Percentiles rank a stretch among this genome's conserved stretches.
Conservation (phyloP, 306 rosid genomes). For the Sindora glabra region DNA sequence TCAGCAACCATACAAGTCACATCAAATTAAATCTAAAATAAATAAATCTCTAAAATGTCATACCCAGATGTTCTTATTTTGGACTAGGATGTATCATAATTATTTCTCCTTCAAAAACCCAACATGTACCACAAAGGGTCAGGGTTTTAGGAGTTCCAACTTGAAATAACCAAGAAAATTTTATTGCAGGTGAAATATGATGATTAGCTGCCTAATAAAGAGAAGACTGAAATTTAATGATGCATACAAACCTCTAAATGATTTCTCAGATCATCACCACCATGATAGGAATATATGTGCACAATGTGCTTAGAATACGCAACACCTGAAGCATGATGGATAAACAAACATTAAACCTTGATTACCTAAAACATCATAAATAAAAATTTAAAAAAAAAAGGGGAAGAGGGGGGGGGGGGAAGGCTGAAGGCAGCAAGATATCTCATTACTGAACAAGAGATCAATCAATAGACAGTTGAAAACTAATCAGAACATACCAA, state of each 20-base stretch:
- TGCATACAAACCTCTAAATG: slow-evolving; percentile 81
- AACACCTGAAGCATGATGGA: slow-evolving; percentile 70
- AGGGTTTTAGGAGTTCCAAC: no score
- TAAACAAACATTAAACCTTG: slow-evolving; percentile 12
- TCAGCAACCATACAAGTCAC: no score
- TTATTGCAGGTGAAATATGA: neutral
- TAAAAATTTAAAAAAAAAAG: no score
- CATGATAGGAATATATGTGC: slow-evolving; percentile 85
- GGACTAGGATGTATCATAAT: no score
- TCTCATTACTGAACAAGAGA: neutral
- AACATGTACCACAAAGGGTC: no score
- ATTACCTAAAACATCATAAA: neutral
- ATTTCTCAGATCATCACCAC: slow-evolving; percentile 78
- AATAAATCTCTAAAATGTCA: no score
- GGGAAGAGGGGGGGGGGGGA: no score
- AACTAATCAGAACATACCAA: slow-evolving; percentile 45
- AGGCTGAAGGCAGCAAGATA: neutral
- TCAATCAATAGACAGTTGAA: slow-evolving; percentile 1
- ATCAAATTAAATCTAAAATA: no score
- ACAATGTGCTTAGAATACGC: slow-evolving; percentile 96
- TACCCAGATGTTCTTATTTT: no score
- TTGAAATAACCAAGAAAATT: no score
- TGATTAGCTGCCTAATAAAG: neutral
- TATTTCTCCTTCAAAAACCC: no score
- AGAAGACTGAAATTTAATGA: slow-evolving; percentile 5